Base-by-base conservation (phyloP, 345 rosid genomes). In the Camelina laxa region DNA sequence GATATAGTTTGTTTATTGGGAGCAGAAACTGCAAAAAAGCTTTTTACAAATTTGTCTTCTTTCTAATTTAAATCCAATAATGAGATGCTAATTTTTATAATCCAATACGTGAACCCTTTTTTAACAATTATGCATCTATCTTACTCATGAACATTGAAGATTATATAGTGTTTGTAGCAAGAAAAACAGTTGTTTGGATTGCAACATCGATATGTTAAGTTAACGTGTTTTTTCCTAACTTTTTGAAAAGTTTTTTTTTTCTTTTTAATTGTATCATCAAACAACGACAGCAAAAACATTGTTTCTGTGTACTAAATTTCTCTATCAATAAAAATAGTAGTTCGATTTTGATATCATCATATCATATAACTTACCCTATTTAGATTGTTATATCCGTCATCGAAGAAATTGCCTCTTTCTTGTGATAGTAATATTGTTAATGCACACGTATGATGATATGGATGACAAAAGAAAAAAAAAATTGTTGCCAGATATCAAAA, bases 1-100 rank as follows among this genome's bases (percentile, higher is more conserved):
- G 49, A 22, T 21, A 14, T 62, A 41, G 24, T 13, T 62, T 22
- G 67, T 22, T 62, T 22, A 62, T 7, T 15, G 51, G 51, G 67
- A 42, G 36, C 51, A 62, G 36, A 62, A 62, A 7, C 48, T 22
- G 35, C 50, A 17, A 39, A 16, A 16, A 21, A 13, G 4, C 7
- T 14, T 39, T 39, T 60, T 20, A 0, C 3, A 12, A 11, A 60
- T 3, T 39, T 20, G 0, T 39, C 1, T 38, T 39, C 7, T 39
- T 12, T 20, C 21, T 60, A 60, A 14, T 27, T 30, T 14, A 27
- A 27, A 3, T 30, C 13, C 19, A n/a, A 60, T 0, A 56, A 7
- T 30, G 15, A 56, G 60, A 27, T 27, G 60, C 2, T 30, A 15
- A 51, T 11, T 51, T 50, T 51, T 51, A 15, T 51, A 21, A 19